Base-by-base conservation (phyloP, 1,139 yeast species). In the Martiniozyma asiatica region DNA sequence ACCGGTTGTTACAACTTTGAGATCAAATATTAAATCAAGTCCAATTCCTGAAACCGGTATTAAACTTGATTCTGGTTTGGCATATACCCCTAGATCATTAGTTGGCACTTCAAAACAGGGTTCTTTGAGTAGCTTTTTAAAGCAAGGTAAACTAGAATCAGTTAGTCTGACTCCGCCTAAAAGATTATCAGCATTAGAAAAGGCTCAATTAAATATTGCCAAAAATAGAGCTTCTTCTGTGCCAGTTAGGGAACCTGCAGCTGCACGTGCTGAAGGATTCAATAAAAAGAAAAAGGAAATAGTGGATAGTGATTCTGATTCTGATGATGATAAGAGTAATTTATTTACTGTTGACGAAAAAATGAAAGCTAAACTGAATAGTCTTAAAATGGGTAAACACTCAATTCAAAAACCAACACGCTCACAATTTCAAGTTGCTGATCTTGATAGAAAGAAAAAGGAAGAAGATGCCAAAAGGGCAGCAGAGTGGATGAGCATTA, bases 211-310 rank as follows among this genome's bases (percentile, higher is more conserved):
- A 44, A 63, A 60, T 28, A 40, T 60, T 8, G 34, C 54, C 37
- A 41, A 58, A 48, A 44, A 51, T 44, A 44, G 67, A 46, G 41
- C 38, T 8, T 8, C 25, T 6, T 34, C 24, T 12, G 28, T 30
- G 4, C 14, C 32, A n/a, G 34, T 40, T 4, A 37, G 45, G 7
- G 51, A 56, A 4, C 73, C 73, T 2, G 73, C 75, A 27, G 79
- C 94, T 3, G 69, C 95, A 1, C 63, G 94, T 31, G 81, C 87
- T 0, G 72, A 94, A 1, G 96, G 94, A 0, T 87, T 84, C 53
- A 80, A 84, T 47, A 47, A 39, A 13, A 48, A 43, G 24, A 40
- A 39, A 9, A 24, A 31, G n/a, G n/a, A 26, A 13, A 31, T 25
- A 8, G 22, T n/a, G 9, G 25, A 29, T 16, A 24, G 38, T 8